Conservation (phyloP, 176 grass and related monocot species). For the Secale cereale region DNA sequence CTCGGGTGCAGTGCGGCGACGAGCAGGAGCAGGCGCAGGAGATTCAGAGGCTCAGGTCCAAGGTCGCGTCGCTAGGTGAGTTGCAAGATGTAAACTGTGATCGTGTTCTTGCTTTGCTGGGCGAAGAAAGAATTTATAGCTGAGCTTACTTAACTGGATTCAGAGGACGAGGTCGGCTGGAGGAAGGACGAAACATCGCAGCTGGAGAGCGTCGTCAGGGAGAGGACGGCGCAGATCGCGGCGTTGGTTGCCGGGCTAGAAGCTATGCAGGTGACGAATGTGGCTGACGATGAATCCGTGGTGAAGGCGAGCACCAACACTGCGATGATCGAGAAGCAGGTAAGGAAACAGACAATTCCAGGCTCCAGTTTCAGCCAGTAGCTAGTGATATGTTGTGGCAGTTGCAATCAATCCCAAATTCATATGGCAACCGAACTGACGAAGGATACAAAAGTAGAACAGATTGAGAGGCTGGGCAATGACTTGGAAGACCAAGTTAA, state of each 20-base stretch:
- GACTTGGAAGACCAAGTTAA: constrained; percentile 46
- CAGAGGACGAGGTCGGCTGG: constrained; percentile 54
- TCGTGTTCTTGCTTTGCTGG: neutral
- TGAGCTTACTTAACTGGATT: neutral
- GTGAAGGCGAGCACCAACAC: constrained; percentile 29
- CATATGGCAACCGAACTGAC: neutral
- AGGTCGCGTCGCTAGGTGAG: constrained; percentile 53
- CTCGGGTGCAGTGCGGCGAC: neutral
- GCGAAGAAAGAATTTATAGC: neutral
- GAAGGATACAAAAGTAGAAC: neutral
- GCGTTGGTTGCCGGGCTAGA: constrained; percentile 42
- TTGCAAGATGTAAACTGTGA: neutral
- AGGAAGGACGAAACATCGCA: constrained; percentile 41
- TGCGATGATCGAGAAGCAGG: constrained; percentile 37
- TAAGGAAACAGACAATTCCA: neutral
- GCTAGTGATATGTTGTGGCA: neutral
- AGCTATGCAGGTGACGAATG: constrained; percentile 36
- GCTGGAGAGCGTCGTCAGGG: constrained; percentile 37
- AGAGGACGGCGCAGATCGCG: constrained; percentile 39
- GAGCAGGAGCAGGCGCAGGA: constrained; percentile 10
- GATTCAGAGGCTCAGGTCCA: constrained; percentile 49
- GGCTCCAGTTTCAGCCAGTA: neutral
- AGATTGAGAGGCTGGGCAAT: constrained; percentile 50
- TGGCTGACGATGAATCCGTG: constrained; percentile 32
- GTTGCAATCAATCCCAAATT: neutral